Percentiles rank a stretch among this genome's conserved stretches.
Evolutionary conservation across 768 basidiomycete genomes (phyloP).

Genomic region (Psilocybe subaeruginosa): DNA sequence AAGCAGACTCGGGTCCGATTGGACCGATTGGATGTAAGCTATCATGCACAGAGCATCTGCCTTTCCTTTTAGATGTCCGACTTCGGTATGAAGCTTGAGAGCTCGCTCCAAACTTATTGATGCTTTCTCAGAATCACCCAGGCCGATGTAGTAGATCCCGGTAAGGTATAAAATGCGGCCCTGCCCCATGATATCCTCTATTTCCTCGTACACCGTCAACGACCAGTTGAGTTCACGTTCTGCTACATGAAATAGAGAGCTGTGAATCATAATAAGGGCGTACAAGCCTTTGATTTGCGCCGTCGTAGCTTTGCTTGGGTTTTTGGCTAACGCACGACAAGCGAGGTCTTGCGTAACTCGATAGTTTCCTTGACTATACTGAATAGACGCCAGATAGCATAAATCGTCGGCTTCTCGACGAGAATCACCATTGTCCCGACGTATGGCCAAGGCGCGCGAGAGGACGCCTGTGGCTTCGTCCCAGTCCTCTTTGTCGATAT

Average conservation of each 20-base stretch:
- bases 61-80: slow-evolving; percentile 17
- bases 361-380: not conserved
- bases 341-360: too few relatives aligned
- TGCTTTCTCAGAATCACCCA: slow-evolving; percentile 11
- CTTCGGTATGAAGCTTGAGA: slow-evolving; percentile 11
- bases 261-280: too few relatives aligned
- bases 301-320: too few relatives aligned
- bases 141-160: slow-evolving; percentile 17
- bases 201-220: too few relatives aligned
- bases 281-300: too few relatives aligned
- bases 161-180: slow-evolving; percentile 22
- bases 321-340: too few relatives aligned
- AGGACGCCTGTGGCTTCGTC: slow-evolving; percentile 19
- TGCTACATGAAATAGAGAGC: too few relatives aligned
- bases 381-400: too few relatives aligned
- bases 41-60: slow-evolving; percentile 11
- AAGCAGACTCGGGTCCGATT: not conserved
- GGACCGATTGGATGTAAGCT: not conserved
- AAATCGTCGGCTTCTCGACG: not conserved
- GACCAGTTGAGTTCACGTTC: too few relatives aligned
- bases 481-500: slow-evolving; percentile 21
- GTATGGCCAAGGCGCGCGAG: slow-evolving; percentile 14
- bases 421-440: slow-evolving; percentile 17
- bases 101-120: slow-evolving; percentile 12
- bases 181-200: not conserved